Percentiles rank a stretch among this genome's conserved stretches.
Conservation (phyloP, 2,329 filamentous ascomycete genomes). For the Onygenales sp. region DNA sequence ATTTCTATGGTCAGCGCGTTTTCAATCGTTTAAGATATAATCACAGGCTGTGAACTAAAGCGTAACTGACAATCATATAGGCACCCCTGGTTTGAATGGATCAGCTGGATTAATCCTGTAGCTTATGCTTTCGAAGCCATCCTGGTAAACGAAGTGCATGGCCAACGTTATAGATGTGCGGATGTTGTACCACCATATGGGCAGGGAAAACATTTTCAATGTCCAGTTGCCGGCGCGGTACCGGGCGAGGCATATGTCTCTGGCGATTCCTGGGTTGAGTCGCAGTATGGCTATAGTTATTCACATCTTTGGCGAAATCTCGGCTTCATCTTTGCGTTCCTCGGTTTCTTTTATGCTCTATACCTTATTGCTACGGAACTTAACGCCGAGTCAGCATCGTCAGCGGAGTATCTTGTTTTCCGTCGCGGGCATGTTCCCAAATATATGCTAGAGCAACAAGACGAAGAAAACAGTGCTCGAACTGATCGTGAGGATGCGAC, state of each 20-base stretch:
- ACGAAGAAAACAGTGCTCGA: slow-evolving; percentile 6
- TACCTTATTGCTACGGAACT: slow-evolving; percentile 58
- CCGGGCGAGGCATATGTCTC: slow-evolving; percentile 46
- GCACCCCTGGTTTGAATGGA: slow-evolving; percentile 57
- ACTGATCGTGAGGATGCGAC: slow-evolving; percentile 4
- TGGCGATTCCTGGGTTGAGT: slow-evolving; percentile 52
- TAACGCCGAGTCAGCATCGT: slow-evolving; percentile 54
- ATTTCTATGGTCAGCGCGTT: not conserved
- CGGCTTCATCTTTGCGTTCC: slow-evolving; percentile 57
- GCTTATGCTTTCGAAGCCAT: slow-evolving; percentile 57
- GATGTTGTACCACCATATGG: slow-evolving; percentile 36
- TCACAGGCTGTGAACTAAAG: no score
- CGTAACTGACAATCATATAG: slow-evolving; percentile 13
- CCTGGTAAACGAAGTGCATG: slow-evolving; percentile 49
- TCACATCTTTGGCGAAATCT: slow-evolving; percentile 58
- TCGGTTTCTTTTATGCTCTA: slow-evolving; percentile 52
- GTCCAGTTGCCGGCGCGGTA: slow-evolving; percentile 45
- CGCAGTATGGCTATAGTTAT: slow-evolving; percentile 48
- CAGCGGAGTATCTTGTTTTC: slow-evolving; percentile 62
- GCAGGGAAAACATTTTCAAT: slow-evolving; percentile 42
- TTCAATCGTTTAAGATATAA: slow-evolving; percentile 4
- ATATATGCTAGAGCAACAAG: slow-evolving; percentile 2
- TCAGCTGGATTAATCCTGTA: slow-evolving; percentile 57
- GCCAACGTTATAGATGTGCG: slow-evolving; percentile 48
- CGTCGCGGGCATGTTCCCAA: slow-evolving; percentile 44